Conservation (phyloP, 345 rosid genomes). For the Noccaea caerulescens region DNA sequence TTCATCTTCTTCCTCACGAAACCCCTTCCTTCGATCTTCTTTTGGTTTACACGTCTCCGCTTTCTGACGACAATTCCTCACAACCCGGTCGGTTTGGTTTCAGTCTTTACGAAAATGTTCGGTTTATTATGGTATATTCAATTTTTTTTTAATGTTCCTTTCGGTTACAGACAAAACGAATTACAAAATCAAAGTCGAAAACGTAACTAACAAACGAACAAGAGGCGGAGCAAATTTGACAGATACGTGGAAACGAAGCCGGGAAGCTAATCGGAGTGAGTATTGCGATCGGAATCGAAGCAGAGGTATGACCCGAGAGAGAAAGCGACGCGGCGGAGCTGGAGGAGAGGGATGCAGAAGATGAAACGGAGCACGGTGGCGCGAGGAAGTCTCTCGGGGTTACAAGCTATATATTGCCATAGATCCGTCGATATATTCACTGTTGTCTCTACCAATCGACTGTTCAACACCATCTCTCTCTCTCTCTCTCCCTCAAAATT, state of each 20-base stretch:
- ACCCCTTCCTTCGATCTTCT: slow-evolving; percentile 11
- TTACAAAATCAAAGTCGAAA: background rate
- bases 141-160: background rate
- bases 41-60: slow-evolving; percentile 30
- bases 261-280: slow-evolving; percentile 51
- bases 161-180: slow-evolving; percentile 36
- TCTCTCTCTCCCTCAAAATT: slow-evolving; percentile 10
- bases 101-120: background rate
- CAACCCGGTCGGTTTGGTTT: slow-evolving; percentile 31
- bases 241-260: slow-evolving; percentile 11
- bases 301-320: slow-evolving; percentile 66
- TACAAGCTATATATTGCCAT: slow-evolving; percentile 89
- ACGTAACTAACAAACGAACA: background rate
- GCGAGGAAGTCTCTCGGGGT: slow-evolving; percentile 71
- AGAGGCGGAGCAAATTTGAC: background rate
- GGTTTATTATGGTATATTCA: slow-evolving; percentile 37
- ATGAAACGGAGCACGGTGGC: slow-evolving; percentile 66
- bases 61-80: background rate
- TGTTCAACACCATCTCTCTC: slow-evolving; percentile 66
- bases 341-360: slow-evolving; percentile 67
- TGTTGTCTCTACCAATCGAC: slow-evolving; percentile 59
- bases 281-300: slow-evolving; percentile 48
- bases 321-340: slow-evolving; percentile 63
- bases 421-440: slow-evolving; percentile 69
- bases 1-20: slow-evolving; percentile 47